Conservation (phyloP, 2,329 filamentous ascomycete species). For the Apiospora koreana region DNA sequence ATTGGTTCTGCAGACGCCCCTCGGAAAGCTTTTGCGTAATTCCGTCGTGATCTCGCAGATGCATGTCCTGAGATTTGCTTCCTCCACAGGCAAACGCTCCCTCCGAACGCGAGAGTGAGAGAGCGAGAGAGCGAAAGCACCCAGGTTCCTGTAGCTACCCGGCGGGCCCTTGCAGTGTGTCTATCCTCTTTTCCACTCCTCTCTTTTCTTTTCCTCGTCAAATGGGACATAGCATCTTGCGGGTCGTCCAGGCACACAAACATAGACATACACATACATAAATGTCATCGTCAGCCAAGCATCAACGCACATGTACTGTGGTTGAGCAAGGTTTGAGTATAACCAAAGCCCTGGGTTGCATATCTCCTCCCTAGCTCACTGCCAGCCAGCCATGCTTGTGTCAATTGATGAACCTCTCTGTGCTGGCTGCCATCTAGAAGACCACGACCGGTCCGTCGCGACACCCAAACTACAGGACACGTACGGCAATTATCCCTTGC, state of each 20-base stretch:
- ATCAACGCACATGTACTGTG: neutral
- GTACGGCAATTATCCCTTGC: neutral
- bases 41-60: slow-evolving; percentile 2
- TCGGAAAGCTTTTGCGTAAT: neutral
- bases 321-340: neutral
- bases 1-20: slow-evolving; percentile 9
- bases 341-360: neutral
- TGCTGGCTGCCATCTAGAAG: neutral
- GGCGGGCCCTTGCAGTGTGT: neutral
- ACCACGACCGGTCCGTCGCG: neutral
- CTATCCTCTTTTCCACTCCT: neutral
- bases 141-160: neutral
- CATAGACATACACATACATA: neutral
- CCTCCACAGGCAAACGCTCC: neutral
- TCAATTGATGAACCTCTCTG: neutral
- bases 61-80: slow-evolving; percentile 6
- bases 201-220: neutral
- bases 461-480: neutral
- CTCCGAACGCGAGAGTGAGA: neutral
- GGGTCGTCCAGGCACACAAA: neutral
- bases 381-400: neutral
- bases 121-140: neutral
- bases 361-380: neutral
- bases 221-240: neutral
- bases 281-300: neutral